Percentiles rank a stretch among this genome's conserved stretches.
Conservation (phyloP, 345 rosid genomes). For the Lenwebbia sp. region DNA sequence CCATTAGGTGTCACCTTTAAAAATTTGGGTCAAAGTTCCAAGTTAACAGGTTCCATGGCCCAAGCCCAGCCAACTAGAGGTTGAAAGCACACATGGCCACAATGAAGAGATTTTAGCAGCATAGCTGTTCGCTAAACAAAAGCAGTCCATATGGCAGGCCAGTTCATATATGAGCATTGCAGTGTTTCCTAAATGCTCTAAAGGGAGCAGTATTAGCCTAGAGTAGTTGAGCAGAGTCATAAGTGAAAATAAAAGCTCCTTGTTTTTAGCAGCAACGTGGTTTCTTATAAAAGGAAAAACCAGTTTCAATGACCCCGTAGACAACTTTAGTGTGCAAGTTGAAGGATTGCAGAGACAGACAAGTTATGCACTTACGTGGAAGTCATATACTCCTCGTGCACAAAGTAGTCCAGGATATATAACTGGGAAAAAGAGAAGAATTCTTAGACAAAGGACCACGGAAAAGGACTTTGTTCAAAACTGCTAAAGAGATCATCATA, state of each 20-base stretch:
- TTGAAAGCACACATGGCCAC: background rate
- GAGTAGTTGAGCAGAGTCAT: accelerated
- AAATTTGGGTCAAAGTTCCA: background rate
- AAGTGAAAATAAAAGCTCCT: background rate
- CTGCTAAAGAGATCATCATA: background rate
- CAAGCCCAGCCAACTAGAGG: background rate
- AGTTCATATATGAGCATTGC: background rate
- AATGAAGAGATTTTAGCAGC: background rate
- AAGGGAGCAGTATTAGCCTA: background rate
- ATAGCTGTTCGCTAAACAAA: background rate
- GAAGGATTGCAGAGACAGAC: background rate
- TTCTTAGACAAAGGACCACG: background rate
- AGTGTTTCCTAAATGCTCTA: background rate
- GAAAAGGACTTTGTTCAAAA: background rate
- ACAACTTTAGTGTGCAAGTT: background rate
- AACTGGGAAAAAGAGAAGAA: constrained; percentile 33
- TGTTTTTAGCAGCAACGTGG: background rate
- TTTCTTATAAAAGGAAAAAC: background rate
- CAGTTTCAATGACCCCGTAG: background rate
- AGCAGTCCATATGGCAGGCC: background rate
- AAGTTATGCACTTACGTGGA: constrained; percentile 60
- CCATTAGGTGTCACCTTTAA: background rate
- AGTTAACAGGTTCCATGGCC: background rate
- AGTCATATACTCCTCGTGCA: constrained; percentile 86
- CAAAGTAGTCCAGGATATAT: constrained; percentile 73